Conservation (phyloP, 2,329 filamentous ascomycete species). For the Onygenales sp. region DNA sequence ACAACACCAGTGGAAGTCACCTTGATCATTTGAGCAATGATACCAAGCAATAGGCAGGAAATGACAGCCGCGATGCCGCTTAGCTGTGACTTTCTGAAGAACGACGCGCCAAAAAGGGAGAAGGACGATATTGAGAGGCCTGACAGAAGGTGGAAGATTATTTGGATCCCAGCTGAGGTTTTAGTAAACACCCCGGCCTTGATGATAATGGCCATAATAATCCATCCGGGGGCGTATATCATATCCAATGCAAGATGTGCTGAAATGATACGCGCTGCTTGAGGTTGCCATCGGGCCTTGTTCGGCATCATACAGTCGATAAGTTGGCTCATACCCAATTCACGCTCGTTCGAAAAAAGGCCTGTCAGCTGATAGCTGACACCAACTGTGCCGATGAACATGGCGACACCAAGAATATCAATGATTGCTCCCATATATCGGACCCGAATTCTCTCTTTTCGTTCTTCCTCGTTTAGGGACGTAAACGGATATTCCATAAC, state of each 20-base stretch:
- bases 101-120: slow-evolving; percentile 68
- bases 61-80: slow-evolving; percentile 75
- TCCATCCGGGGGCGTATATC: slow-evolving; percentile 69
- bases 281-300: slow-evolving; percentile 61
- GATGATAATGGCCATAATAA: slow-evolving; percentile 61
- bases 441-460: slow-evolving; percentile 54
- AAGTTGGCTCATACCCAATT: slow-evolving; percentile 77
- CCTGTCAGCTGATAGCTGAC: slow-evolving; percentile 82
- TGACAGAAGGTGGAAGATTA: slow-evolving; percentile 65
- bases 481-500: slow-evolving; percentile 68
- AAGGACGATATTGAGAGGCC: slow-evolving; percentile 71
- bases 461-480: slow-evolving; percentile 56
- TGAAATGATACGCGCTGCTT: slow-evolving; percentile 66
- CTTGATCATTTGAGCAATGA: slow-evolving; percentile 68
- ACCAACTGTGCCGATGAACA: slow-evolving; percentile 70
- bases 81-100: slow-evolving; percentile 81
- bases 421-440: slow-evolving; percentile 65
- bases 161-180: slow-evolving; percentile 55
- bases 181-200: slow-evolving; percentile 54
- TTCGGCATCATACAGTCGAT: slow-evolving; percentile 89
- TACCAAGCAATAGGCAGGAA: slow-evolving; percentile 62
- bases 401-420: slow-evolving; percentile 66
- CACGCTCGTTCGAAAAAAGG: slow-evolving; percentile 74
- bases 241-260: slow-evolving; percentile 72
- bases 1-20: slow-evolving; percentile 49